A percentile compares a stretch with the other conserved stretches of the same genome.
These are phyloP conservation scores for Phytopythium ostracodes DNA, from an alignment of 352 stramenopile species.

Conservation along the genomic window DNA sequence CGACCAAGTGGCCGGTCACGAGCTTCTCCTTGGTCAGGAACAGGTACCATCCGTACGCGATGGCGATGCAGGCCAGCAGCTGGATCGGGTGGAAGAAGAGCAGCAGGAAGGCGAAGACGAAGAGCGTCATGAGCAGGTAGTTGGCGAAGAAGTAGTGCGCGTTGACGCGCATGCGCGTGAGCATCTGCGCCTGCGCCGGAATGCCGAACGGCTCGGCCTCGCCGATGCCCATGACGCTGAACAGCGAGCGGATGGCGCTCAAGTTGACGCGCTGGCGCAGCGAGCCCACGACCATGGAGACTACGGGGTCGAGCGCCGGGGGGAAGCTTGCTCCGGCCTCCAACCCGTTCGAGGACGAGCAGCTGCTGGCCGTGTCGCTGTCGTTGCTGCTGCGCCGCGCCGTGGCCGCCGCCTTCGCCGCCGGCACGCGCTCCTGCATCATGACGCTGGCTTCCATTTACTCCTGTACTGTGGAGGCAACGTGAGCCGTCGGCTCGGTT, in stretches of 20 bases:
- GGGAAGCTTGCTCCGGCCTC: neutral
- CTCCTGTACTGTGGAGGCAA: neutral
- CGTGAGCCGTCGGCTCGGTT: no score
- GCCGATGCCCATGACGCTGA: constrained; percentile 60
- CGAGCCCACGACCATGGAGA: constrained; percentile 29
- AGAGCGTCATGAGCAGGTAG: constrained; percentile 55
- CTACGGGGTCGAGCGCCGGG: constrained; percentile 20
- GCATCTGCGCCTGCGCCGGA: constrained; percentile 38
- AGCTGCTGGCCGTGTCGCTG: constrained; percentile 1
- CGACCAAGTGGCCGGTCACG: constrained; percentile 41
- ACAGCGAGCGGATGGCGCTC: constrained; percentile 48
- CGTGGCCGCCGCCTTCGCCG: neutral
- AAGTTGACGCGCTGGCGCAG: constrained; percentile 40
- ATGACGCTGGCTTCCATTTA: neutral
- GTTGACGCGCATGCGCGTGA: constrained; percentile 63
- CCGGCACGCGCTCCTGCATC: neutral
- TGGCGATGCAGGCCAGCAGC: constrained; percentile 53
- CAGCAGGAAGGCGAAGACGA: constrained; percentile 64
- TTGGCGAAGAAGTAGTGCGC: constrained; percentile 72
- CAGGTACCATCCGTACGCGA: constrained; percentile 60
- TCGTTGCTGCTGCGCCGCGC: constrained; percentile 1
- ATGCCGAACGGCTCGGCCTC: constrained; percentile 59
- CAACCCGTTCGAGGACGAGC: neutral
- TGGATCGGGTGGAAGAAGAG: constrained; percentile 74
- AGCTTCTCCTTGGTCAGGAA: constrained; percentile 58